Conservation (phyloP, 495 filamentous ascomycete species). For the Physcia stellaris region DNA sequence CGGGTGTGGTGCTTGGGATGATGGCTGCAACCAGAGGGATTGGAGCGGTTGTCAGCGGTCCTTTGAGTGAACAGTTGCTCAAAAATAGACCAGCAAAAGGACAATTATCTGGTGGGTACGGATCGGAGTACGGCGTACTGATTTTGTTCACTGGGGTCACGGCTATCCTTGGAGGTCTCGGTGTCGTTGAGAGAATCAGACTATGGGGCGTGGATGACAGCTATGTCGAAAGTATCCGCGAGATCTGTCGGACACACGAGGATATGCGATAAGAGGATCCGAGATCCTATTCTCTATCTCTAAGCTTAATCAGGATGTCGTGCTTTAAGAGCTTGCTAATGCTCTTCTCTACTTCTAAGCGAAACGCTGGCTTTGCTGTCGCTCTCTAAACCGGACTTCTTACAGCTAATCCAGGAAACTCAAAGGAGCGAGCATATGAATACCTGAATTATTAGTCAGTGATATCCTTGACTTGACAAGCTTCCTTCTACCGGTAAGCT, state of each 20-base stretch:
- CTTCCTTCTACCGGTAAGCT: not conserved
- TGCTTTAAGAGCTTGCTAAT: too few relatives aligned
- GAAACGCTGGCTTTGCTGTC: too few relatives aligned
- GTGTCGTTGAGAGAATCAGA: conserved; percentile 19
- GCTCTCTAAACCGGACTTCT: too few relatives aligned
- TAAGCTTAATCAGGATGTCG: too few relatives aligned
- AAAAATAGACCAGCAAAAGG: conserved; percentile 12
- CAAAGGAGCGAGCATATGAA: not conserved
- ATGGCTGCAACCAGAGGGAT: conserved; percentile 46
- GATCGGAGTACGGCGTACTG: conserved; percentile 25
- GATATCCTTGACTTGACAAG: not conserved
- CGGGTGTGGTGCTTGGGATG: conserved; percentile 33
- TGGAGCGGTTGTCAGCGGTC: conserved; percentile 41
- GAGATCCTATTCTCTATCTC: too few relatives aligned
- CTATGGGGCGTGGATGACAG: too few relatives aligned
- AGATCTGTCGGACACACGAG: too few relatives aligned
- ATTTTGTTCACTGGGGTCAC: conserved; percentile 33
- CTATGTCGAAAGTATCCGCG: too few relatives aligned
- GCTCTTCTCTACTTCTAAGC: too few relatives aligned
- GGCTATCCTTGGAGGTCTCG: conserved; percentile 26
- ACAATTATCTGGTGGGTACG: conserved; percentile 21
- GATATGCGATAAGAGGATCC: too few relatives aligned
- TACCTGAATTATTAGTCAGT: not conserved
- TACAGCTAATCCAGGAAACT: too few relatives aligned
- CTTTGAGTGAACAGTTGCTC: conserved; percentile 42